Evolutionary conservation across 441 rosid species (phyloP), one percentile per base, ranked within the genome.

Genomic region (Euphorbia corollata): DNA sequence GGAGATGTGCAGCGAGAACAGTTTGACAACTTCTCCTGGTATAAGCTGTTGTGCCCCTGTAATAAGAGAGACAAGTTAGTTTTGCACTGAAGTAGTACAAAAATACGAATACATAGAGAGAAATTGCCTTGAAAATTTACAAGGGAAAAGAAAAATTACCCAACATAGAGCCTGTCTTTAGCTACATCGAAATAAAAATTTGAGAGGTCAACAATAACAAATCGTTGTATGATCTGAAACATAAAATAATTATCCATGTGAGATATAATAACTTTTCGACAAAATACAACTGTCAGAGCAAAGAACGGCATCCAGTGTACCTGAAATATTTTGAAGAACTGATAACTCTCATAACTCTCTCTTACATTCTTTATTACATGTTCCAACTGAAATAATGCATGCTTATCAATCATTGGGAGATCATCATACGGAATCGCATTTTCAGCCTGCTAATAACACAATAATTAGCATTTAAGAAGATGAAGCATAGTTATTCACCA

Each of bases 11-110:
- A 39, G 96, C 87, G 69, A 94, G 96, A 77, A 94, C 96, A 32
- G 99, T 91, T 81, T 93, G 99, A 76, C 97, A 91, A 73, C 96
- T 93, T 89, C 84, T 85, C 85, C 99, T 80, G 6, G 99, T 86
- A 83, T 81, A 89, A 77, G 85, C 85, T 20, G 71, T 64, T 5
- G 75, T 81, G 39, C 99, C 99, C 85, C 96, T 91, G 86, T 69
- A 74, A 81, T 62, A 34, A 39, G 72, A 41, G 20, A 57, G 32
- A n/a, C 53, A 67, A 54, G 43, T 45, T 18, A 34, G 5, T 63
- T 24, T 24, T 36, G 41, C 6, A 32, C 68, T 50, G 4, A 41
- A 58, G 20, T 11, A 54, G 22, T 6, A 27, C 47, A 41, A 41
- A 41, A 3, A 3, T 27, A 32, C 41, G 4, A 38, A 38, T 8